phyloP scores from a whole-genome alignment of 1,284 basidiomycete genomes.

The Trichosporon asahii region DNA sequence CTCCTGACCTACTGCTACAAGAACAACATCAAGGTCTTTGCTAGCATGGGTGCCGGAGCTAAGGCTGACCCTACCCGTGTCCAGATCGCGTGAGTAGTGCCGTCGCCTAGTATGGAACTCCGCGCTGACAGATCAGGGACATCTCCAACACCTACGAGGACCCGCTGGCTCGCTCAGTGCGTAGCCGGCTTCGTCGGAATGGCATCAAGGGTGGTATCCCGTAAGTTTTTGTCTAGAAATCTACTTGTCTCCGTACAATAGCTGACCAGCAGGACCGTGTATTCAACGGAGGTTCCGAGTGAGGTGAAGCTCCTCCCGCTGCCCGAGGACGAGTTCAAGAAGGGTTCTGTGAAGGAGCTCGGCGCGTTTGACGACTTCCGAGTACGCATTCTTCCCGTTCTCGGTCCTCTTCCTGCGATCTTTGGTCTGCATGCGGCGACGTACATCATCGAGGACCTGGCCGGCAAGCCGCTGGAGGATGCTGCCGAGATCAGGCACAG shows the following conservation, averaged over 20 bases:
- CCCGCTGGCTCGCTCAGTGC: slow-evolving; percentile 85
- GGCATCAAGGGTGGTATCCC: slow-evolving; percentile 74
- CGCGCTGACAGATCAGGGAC: slow-evolving; percentile 58
- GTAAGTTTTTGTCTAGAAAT: slow-evolving; percentile 34
- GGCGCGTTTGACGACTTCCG: slow-evolving; percentile 91
- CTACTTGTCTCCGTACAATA: neutral
- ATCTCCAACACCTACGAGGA: slow-evolving; percentile 92
- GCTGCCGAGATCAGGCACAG: slow-evolving; percentile 79
- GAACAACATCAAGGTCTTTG: slow-evolving; percentile 78
- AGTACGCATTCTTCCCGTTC: slow-evolving; percentile 55
- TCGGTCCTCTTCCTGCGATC: slow-evolving; percentile 69
- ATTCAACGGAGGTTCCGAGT: slow-evolving; percentile 85
- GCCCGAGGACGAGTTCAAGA: slow-evolving; percentile 85
- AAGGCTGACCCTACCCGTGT: slow-evolving; percentile 93
- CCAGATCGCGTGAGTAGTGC: slow-evolving; percentile 63
- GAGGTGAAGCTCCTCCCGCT: slow-evolving; percentile 86
- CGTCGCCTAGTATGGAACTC: neutral
- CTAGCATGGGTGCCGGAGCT: slow-evolving; percentile 96
- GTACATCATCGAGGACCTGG: slow-evolving; percentile 78
- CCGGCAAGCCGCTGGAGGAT: slow-evolving; percentile 74
- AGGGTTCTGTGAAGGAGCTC: slow-evolving; percentile 85
- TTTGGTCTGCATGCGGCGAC: slow-evolving; percentile 86
- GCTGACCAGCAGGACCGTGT: slow-evolving; percentile 63
- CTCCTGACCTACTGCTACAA: slow-evolving; percentile 77
- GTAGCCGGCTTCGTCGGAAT: slow-evolving; percentile 68